Conservation (phyloP, 1,284 basidiomycete species). For the Tilletia indica region DNA sequence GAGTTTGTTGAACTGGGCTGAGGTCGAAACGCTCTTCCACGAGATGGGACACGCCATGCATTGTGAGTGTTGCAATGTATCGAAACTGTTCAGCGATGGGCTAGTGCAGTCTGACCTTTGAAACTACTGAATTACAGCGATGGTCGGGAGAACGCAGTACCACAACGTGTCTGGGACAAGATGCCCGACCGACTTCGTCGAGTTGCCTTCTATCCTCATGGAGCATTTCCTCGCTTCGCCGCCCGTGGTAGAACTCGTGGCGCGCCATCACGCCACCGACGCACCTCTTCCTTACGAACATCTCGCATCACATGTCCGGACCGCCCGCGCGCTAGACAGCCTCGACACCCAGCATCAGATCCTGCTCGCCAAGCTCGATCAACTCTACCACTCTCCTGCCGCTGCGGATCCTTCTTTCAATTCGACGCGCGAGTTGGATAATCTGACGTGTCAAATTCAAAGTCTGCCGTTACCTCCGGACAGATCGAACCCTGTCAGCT, state of each 20-base stretch:
- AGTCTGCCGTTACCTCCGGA: conserved; percentile 69
- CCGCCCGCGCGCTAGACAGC: conserved; percentile 35
- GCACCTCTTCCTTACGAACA: conserved; percentile 70
- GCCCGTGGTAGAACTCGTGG: conserved; percentile 75
- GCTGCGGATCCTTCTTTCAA: conserved; percentile 60
- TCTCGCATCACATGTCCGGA: conserved; percentile 52
- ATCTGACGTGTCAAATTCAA: conserved; percentile 23
- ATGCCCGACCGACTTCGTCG: conserved; percentile 98
- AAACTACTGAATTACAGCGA: conserved; percentile 64
- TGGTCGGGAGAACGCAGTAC: conserved; percentile 95
- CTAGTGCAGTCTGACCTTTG: neutral
- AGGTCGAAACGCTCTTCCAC: conserved; percentile 91
- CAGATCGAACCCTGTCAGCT: conserved; percentile 67
- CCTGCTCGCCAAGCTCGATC: conserved; percentile 82
- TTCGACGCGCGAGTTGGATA: conserved; percentile 64
- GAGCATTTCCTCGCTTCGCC: conserved; percentile 88
- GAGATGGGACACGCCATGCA: conserved; percentile 99
- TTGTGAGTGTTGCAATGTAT: conserved; percentile 66
- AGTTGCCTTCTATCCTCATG: conserved; percentile 97
- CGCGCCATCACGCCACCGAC: conserved; percentile 64
- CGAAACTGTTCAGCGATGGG: neutral
- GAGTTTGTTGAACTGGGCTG: conserved; percentile 82
- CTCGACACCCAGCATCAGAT: conserved; percentile 88
- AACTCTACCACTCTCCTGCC: conserved; percentile 76
- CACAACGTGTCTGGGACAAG: conserved; percentile 97